These are phyloP conservation scores for Funneliformis mosseae DNA, from an alignment of 192 early-diverging fungal species.

Conservation along the genomic window DNA sequence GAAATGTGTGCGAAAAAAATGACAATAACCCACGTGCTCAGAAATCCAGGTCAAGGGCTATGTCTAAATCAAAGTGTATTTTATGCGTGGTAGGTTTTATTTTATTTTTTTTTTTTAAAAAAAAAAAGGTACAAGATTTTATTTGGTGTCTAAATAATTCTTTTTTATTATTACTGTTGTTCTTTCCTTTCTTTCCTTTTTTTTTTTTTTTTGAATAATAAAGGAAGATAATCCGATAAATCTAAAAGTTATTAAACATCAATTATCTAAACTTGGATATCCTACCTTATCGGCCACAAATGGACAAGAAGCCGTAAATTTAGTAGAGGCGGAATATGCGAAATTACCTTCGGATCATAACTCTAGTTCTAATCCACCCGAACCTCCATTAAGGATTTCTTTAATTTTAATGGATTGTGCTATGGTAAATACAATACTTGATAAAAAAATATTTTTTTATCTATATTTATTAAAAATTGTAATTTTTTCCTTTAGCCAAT, in stretches of 20 bases:
- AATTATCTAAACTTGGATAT: conserved; percentile 57
- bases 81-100: conserved; percentile 14
- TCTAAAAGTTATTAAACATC: conserved; percentile 54
- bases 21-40: neutral
- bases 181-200: no score
- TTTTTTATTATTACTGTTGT: no score
- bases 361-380: neutral
- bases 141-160: conserved; percentile 28
- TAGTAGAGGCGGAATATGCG: neutral
- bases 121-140: neutral
- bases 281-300: conserved; percentile 51
- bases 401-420: conserved; percentile 59
- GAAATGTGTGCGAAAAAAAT: neutral
- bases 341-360: neutral
- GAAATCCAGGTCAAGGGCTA: conserved; percentile 3
- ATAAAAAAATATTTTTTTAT: neutral
- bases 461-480: neutral
- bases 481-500: conserved; percentile 39
- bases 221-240: conserved; percentile 34
- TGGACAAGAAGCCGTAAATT: conserved; percentile 56
- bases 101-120: neutral
- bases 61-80: conserved; percentile 12
- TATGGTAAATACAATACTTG: conserved; percentile 44
- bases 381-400: conserved; percentile 5
- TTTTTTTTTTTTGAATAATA: conserved; percentile 35